Base-by-base conservation (phyloP, 768 basidiomycete genomes). In the Cyclocybe cylindracea region DNA sequence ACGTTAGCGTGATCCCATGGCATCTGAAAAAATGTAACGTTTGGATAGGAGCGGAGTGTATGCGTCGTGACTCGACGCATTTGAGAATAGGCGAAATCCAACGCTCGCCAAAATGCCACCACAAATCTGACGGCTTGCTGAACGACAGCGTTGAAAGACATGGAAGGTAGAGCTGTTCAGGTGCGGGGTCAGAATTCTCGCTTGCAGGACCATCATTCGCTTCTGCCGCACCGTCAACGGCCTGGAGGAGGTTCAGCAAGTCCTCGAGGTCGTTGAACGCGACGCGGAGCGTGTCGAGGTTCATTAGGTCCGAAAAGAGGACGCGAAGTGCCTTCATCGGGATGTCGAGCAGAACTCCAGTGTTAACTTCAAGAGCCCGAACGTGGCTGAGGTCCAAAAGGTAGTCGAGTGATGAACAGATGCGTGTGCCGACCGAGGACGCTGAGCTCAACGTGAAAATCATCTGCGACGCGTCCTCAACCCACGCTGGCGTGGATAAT, bases 31-130 rank as follows among this genome's bases (percentile, higher is more conserved):
- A 69, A 31, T 69, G 66, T 5, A 72, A 32, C 2, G 36, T 51
- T 14, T 49, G 45, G 2, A 72, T 40, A 2, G 58, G 56, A 34
- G 48, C 38, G 8, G 57, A 59, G 33, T 44, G 44, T 1, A 29
- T 29, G 10, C 48, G 52, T 8, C 68, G 55, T 7, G 44, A 55
- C 24, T 48, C 53, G 7, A 57, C 57, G 16, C 58, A 61, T 0
- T 49, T 43, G 7, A 62, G 18, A 31, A 72, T 48, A 1, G 52
- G 46, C 13, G 56, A 24, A 3, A 68, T 40, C 70, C 71, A 73
- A 38, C 59, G 54, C 7, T 67, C 64, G 13, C 50, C 57, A 54
- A 72, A 72, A 18, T 66, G 61, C 61, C 64, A 68, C 73, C 70
- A 73, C 2, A 64, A n/a, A 37, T 69, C 66, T 2, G 59, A 53